phyloP scores from a whole-genome alignment of 2,329 filamentous ascomycete species.

The Penicillium sp. region DNA sequence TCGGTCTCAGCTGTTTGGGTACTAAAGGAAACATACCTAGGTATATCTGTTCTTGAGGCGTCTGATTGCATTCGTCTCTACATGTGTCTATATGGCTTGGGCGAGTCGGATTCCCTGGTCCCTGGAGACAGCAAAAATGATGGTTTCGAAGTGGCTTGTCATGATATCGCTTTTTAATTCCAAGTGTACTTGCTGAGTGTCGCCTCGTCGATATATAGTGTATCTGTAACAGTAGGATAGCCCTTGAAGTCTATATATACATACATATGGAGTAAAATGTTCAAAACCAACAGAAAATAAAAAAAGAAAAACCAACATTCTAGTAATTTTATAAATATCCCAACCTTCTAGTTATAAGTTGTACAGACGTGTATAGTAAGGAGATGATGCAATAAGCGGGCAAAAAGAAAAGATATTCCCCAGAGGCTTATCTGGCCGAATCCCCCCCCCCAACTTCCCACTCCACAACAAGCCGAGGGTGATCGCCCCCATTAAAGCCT shows the following conservation, averaged over 20 bases:
- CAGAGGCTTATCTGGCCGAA: conserved; percentile 33
- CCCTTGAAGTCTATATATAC: neutral
- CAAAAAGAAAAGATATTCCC: conserved; percentile 11
- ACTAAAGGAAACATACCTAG: neutral
- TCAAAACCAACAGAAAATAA: neutral
- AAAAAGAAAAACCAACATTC: no score
- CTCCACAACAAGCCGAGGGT: conserved; percentile 1
- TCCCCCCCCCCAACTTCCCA: conserved; percentile 7
- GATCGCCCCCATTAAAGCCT: neutral
- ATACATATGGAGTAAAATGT: neutral
- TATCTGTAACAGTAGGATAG: neutral
- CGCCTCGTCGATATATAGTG: no score
- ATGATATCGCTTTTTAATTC: no score
- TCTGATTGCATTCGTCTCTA: neutral
- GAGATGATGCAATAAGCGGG: conserved; percentile 14
- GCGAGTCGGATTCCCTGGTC: neutral
- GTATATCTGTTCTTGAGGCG: neutral
- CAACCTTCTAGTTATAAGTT: neutral
- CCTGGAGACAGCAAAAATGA: neutral
- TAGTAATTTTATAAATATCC: neutral
- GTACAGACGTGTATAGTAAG: neutral
- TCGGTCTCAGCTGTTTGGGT: neutral
- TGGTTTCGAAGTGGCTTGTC: no score
- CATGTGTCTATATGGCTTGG: neutral
- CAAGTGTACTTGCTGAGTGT: no score